Evolutionary conservation across 441 rosid species (phyloP).

Genomic region (Eutrema salsugineum): DNA sequence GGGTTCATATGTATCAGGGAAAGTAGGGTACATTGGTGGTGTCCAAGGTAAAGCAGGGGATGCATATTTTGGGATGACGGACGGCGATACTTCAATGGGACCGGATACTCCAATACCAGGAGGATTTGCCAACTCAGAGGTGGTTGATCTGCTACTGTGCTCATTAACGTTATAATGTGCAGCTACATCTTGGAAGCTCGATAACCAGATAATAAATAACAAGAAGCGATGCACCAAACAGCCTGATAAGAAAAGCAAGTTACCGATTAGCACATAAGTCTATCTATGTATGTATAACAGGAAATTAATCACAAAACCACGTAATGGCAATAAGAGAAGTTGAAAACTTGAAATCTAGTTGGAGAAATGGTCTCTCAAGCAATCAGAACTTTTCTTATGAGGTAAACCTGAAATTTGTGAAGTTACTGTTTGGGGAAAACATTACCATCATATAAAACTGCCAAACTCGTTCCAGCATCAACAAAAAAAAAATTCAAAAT

Average conservation of each 20-base stretch:
- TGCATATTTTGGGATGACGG: constrained; percentile 66
- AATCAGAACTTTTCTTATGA: neutral
- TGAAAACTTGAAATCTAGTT: neutral
- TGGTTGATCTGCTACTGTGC: constrained; percentile 47
- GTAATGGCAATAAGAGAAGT: neutral
- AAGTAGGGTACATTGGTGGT: constrained; percentile 80
- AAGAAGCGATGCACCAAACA: constrained; percentile 49
- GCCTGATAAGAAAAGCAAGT: constrained; percentile 49
- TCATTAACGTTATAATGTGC: constrained; percentile 37
- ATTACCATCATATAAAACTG: neutral
- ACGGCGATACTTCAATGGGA: constrained; percentile 90
- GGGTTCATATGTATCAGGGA: constrained; percentile 76
- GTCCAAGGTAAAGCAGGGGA: constrained; percentile 50
- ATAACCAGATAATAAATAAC: constrained; percentile 61
- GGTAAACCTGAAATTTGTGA: neutral
- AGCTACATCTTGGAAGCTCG: constrained; percentile 61
- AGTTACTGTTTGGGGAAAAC: neutral
- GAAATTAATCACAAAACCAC: neutral
- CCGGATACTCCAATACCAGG: constrained; percentile 68
- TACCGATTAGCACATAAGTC: constrained; percentile 20
- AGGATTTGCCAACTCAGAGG: constrained; percentile 61
- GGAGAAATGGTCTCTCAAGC: neutral
- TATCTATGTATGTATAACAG: constrained; percentile 6
- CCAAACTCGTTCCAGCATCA: neutral
- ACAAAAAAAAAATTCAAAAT: too few relatives aligned